Evolutionary conservation across 2,329 filamentous ascomycete genomes (phyloP).

Genomic region (Aspergillus clavatus): DNA sequence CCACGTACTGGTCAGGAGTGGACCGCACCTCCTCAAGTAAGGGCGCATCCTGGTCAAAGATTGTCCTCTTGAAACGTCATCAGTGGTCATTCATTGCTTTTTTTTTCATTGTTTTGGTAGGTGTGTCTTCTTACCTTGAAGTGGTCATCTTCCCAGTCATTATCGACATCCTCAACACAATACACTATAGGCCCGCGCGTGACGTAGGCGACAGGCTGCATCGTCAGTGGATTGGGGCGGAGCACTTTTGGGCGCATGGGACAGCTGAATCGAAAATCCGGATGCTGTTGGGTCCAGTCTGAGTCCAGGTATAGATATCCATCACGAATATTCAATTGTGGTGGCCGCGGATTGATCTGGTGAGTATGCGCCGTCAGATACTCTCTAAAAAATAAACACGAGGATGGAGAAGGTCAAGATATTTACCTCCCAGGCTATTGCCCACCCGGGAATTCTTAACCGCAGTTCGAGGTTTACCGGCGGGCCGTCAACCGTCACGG

Average conservation of each 20-base stretch:
- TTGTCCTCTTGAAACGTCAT: slow-evolving; percentile 9
- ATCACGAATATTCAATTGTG: slow-evolving; percentile 31
- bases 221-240: slow-evolving; percentile 53
- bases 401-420: background rate
- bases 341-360: slow-evolving; percentile 28
- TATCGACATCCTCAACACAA: slow-evolving; percentile 57
- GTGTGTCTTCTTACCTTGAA: slow-evolving; percentile 2
- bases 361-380: slow-evolving; percentile 2
- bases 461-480: slow-evolving; percentile 33
- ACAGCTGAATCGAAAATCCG: slow-evolving; percentile 34
- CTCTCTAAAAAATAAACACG: no score
- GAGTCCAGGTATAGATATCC: slow-evolving; percentile 48
- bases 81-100: slow-evolving; percentile 13
- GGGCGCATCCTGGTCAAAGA: background rate
- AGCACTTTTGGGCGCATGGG: slow-evolving; percentile 48
- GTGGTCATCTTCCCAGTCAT: slow-evolving; percentile 24
- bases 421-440: slow-evolving; percentile 8
- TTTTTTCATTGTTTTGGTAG: slow-evolving; percentile 9
- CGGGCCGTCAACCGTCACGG: slow-evolving; percentile 28
- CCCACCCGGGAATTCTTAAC: slow-evolving; percentile 54
- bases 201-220: slow-evolving; percentile 51
- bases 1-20: background rate
- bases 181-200: slow-evolving; percentile 57
- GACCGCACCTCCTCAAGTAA: background rate
- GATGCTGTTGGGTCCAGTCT: slow-evolving; percentile 29